Conservation (phyloP, 768 basidiomycete genomes). For the Pleurotus djamor region DNA sequence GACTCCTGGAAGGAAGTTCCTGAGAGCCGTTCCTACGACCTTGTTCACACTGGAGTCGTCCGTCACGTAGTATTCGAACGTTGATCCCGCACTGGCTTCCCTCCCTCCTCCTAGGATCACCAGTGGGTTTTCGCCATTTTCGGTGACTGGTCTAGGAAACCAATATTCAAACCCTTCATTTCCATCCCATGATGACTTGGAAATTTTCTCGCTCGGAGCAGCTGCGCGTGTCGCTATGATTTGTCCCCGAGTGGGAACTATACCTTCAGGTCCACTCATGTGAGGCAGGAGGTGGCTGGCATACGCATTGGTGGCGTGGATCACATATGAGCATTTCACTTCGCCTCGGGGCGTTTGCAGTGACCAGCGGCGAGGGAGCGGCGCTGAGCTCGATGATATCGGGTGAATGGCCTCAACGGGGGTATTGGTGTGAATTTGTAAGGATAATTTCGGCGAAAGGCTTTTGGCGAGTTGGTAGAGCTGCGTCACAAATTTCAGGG, state of each 20-base stretch:
- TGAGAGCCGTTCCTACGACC: constrained; percentile 43
- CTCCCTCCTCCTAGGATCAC: constrained; percentile 76
- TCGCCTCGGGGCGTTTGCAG: constrained; percentile 67
- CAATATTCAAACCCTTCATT: constrained; percentile 70
- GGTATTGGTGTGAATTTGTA: constrained; percentile 71
- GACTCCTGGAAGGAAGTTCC: constrained; percentile 56
- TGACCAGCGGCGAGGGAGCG: constrained; percentile 40
- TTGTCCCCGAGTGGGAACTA: constrained; percentile 76
- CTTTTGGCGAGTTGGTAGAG: constrained; percentile 46
- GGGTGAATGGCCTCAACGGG: constrained; percentile 51
- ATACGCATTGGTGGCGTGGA: constrained; percentile 90
- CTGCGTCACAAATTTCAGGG: constrained; percentile 75
- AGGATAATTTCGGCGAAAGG: constrained; percentile 26
- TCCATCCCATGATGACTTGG: constrained; percentile 44
- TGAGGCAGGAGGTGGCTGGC: constrained; percentile 75
- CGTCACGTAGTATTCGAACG: constrained; percentile 46
- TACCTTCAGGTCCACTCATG: constrained; percentile 48
- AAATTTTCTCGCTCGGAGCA: constrained; percentile 35
- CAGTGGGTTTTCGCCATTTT: constrained; percentile 36
- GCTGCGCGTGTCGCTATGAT: constrained; percentile 40
- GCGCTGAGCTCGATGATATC: constrained; percentile 6
- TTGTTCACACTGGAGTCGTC: constrained; percentile 59
- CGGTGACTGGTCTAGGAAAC: constrained; percentile 62
- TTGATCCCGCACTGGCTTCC: constrained; percentile 27
- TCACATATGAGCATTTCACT: constrained; percentile 57